Percentiles rank a stretch among this genome's conserved stretches.
Conservation (phyloP, 106 monocot species). For the Dioscorea dumetorum region DNA sequence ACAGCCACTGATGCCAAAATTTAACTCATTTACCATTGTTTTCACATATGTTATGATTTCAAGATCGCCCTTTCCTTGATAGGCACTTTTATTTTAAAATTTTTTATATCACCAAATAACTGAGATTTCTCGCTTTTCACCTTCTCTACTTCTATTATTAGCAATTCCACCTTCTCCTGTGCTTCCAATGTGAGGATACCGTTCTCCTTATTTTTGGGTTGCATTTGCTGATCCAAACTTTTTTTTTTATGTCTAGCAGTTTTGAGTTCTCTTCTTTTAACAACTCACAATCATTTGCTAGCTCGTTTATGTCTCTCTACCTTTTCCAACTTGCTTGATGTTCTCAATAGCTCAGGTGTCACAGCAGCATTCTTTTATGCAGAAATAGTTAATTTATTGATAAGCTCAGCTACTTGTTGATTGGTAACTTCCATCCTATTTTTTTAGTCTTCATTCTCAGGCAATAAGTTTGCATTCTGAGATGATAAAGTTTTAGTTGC, state of each 20-base stretch:
- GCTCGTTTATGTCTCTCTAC: constrained; percentile 16
- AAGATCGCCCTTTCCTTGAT: no score
- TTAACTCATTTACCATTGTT: no score
- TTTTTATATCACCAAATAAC: background rate
- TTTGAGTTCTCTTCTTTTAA: constrained; percentile 28
- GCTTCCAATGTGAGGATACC: constrained; percentile 8
- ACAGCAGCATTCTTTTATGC: no score
- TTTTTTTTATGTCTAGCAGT: constrained; percentile 12
- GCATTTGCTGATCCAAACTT: constrained; percentile 30
- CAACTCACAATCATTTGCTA: constrained; percentile 14
- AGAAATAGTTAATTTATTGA: no score
- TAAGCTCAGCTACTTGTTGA: no score
- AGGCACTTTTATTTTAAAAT: no score
- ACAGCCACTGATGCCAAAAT: no score
- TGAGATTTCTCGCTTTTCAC: constrained; percentile 9
- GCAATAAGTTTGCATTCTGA: constrained; percentile 19
- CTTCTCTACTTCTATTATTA: constrained; percentile 25
- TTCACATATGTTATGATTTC: no score
- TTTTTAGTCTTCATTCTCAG: constrained; percentile 27
- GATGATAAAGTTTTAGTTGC: constrained; percentile 16
- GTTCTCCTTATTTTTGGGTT: constrained; percentile 26
- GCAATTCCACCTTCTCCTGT: constrained; percentile 13
- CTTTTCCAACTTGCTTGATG: constrained; percentile 15
- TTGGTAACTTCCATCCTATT: constrained; percentile 11
- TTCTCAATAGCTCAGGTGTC: constrained; percentile 20